Conservation (phyloP, 129 eudicot species). For the Flaveria linearis region DNA sequence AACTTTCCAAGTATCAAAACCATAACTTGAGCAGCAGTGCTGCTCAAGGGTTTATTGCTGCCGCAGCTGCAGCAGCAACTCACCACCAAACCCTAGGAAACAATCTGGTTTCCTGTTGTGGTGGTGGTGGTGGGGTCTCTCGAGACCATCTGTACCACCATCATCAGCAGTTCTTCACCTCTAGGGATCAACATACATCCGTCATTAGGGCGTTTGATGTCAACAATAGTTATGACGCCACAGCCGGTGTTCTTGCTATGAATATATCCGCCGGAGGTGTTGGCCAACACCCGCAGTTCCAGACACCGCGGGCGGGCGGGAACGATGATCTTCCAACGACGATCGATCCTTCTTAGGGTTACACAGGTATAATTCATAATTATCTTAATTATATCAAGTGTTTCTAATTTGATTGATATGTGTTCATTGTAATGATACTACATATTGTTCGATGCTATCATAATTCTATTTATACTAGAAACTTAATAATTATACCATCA, state of each 20-base stretch:
- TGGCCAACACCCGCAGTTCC: conserved; percentile 62
- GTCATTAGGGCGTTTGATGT: conserved; percentile 51
- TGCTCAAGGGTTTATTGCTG: conserved; percentile 48
- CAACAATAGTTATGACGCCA: conserved; percentile 42
- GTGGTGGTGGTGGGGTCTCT: conserved; percentile 52
- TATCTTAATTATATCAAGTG: conserved; percentile 23
- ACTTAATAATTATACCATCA: conserved; percentile 30
- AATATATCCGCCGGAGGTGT: conserved; percentile 48
- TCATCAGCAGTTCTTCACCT: conserved; percentile 54
- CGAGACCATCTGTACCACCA: conserved; percentile 46
- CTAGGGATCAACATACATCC: conserved; percentile 46
- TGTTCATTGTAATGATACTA: conserved; percentile 36
- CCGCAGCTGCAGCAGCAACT: conserved; percentile 48
- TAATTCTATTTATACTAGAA: conserved; percentile 30
- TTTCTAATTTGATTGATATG: conserved; percentile 23
- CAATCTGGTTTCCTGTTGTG: conserved; percentile 38
- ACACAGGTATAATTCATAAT: conserved; percentile 29
- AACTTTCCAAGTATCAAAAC: conserved; percentile 80
- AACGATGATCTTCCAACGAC: conserved; percentile 57
- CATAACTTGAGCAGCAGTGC: conserved; percentile 31
- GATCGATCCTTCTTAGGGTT: conserved; percentile 62
- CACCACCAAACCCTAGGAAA: conserved; percentile 53
- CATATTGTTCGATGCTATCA: conserved; percentile 32
- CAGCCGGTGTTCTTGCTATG: conserved; percentile 62
- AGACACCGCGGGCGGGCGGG: conserved; percentile 49